Evolutionary conservation across 2,329 filamentous ascomycete genomes (phyloP), one percentile per base, ranked within the genome.

Genomic region (Ceratocystis harringtonii): DNA sequence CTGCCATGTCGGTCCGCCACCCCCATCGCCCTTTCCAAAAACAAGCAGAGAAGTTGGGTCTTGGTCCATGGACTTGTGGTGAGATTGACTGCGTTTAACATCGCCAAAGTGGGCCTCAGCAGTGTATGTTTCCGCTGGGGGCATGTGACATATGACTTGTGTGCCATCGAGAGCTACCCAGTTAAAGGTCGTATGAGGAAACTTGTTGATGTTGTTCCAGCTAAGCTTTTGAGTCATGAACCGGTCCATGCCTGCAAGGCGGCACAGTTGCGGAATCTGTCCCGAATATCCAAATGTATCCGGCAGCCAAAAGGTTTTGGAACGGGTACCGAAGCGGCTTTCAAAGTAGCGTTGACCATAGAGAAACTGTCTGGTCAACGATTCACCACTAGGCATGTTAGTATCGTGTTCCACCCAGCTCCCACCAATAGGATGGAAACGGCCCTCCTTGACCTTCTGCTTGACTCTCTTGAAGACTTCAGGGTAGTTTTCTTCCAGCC

Each of bases 171-270:
- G 83, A 12, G 91, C 85, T 41, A 99, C 92, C 94, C 94, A 99
- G 75, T 96, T 96, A 80, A 99, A 99, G 0, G 94, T 97, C 5
- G 94, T 97, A 73, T 97, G 94, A 0, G 94, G 94, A 77, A 97
- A 99, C 72, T 89, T 95, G 78, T 97, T 97, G 81, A 97, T 97
- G 74, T 97, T 97, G 79, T 97, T 97, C 94, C 94, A 99, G 79
- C 92, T 97, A 67, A 99, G 80, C 78, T 99, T 99, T 75, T 99
- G 94, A 0, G 94, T 99, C 72, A 99, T 88, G 79, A 99, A 99
- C 43, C 92, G 85, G 66, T 84, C 89, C 94, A 99, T 97, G 22
- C 91, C 92, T n/a, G 94, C 89, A 32, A 96, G 79, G 2, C 92
- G 88, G 73, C 91, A 97, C 52, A 99, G 79, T 73, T 99, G 94